Conservation (phyloP, 2,329 filamentous ascomycete species). For the Ceratocystis harringtonii region DNA sequence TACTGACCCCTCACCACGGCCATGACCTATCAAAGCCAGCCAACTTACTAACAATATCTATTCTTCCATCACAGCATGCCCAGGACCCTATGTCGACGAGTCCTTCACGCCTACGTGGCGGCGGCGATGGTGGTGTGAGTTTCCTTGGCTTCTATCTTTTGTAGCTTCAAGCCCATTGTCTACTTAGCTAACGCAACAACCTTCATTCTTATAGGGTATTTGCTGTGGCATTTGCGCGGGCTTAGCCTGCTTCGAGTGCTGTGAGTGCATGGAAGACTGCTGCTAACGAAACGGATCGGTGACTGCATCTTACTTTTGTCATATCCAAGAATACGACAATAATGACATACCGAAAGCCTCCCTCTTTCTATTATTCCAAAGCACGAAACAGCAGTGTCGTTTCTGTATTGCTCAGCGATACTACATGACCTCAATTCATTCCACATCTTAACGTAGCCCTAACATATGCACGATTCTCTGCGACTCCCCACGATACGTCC, state of each 20-base stretch:
- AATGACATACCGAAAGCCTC: no score
- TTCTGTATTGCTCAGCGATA: no score
- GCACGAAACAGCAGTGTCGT: no score
- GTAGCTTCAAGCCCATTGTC: background rate
- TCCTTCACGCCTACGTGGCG: conserved; percentile 8
- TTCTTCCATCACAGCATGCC: background rate
- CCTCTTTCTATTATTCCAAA: no score
- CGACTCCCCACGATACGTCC: background rate
- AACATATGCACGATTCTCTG: background rate
- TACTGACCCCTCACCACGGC: background rate
- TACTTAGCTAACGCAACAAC: background rate
- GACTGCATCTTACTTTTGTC: background rate
- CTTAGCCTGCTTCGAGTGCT: conserved; percentile 28
- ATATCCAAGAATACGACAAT: no score
- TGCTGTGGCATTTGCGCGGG: conserved; percentile 30
- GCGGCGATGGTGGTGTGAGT: conserved; percentile 12
- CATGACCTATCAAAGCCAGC: background rate
- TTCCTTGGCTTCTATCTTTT: background rate
- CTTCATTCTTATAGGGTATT: conserved; percentile 22
- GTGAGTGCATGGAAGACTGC: conserved; percentile 20
- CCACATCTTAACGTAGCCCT: background rate
- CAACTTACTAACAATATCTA: background rate
- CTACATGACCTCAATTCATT: no score
- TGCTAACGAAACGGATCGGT: conserved; percentile 18
- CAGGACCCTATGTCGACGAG: conserved; percentile 7